phyloP scores from a whole-genome alignment of 495 filamentous ascomycete genomes.

The Aspergillus funiculosus region DNA sequence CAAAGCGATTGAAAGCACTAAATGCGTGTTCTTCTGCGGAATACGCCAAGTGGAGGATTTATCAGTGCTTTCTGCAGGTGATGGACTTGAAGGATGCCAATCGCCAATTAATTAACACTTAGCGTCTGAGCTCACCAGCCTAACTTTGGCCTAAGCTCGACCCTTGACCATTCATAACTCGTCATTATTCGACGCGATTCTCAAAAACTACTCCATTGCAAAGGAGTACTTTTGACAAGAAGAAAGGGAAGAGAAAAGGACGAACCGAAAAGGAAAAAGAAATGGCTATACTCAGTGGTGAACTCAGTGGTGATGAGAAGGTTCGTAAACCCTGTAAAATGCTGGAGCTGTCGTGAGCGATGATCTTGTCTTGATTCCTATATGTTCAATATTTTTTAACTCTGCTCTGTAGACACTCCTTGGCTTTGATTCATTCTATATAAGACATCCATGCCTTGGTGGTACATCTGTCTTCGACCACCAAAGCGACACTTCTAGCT shows the following conservation, averaged over 20 bases:
- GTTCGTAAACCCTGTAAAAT: too few relatives aligned
- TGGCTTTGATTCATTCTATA: too few relatives aligned
- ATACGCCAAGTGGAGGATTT: slow-evolving; percentile 1
- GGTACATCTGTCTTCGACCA: not conserved
- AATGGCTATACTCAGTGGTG: too few relatives aligned
- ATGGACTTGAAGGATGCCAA: not conserved
- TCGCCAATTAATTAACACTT: not conserved
- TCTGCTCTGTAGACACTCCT: too few relatives aligned
- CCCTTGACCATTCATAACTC: too few relatives aligned
- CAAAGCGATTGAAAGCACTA: not conserved
- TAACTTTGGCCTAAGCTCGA: not conserved
- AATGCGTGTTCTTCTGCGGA: not conserved
- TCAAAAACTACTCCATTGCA: too few relatives aligned
- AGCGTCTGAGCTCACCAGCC: slow-evolving; percentile 2
- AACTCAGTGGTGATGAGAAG: too few relatives aligned
- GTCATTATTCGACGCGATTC: too few relatives aligned
- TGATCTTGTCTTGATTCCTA: too few relatives aligned
- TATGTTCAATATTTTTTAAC: too few relatives aligned
- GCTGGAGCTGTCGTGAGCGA: too few relatives aligned
- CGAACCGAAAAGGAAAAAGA: too few relatives aligned
- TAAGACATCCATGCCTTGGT: slow-evolving; percentile 1
- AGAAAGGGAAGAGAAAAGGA: slow-evolving; percentile 1
- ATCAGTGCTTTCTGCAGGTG: not conserved
- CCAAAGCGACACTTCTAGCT: not conserved
- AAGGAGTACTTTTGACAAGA: not conserved